Conservation (phyloP, 306 rosid genomes). For the Citrullus mucosospermus region DNA sequence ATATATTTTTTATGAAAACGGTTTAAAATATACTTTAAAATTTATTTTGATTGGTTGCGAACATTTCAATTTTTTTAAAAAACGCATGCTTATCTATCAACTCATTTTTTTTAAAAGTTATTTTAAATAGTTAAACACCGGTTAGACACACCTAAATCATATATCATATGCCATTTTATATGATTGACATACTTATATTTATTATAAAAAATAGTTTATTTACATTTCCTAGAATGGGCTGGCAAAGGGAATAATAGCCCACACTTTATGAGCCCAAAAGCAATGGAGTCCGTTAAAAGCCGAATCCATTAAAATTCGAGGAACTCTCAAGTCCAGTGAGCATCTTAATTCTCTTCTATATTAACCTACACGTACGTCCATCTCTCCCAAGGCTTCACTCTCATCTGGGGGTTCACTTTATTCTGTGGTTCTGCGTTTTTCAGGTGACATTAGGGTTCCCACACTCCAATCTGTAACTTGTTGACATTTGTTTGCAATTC, state of each 20-base stretch:
- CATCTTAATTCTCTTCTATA: neutral
- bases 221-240: neutral
- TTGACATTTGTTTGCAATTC: neutral
- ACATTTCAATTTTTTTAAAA: too few relatives aligned
- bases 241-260: neutral
- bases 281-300: neutral
- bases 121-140: too few relatives aligned
- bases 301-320: neutral
- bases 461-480: neutral
- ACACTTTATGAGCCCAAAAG: neutral
- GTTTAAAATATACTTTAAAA: too few relatives aligned
- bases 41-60: too few relatives aligned
- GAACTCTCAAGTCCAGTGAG: neutral
- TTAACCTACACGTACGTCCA: conserved; percentile 19
- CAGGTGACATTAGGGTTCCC: conserved; percentile 38
- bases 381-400: neutral
- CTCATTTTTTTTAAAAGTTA: too few relatives aligned
- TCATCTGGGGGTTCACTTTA: conserved; percentile 19
- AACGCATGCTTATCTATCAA: too few relatives aligned
- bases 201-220: too few relatives aligned
- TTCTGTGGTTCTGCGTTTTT: conserved; percentile 35
- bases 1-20: too few relatives aligned
- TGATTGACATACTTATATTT: too few relatives aligned
- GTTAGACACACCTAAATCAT: too few relatives aligned
- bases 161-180: too few relatives aligned